Base-by-base conservation (phyloP, 208 protist species). In the Trypanosoma melophagium region DNA sequence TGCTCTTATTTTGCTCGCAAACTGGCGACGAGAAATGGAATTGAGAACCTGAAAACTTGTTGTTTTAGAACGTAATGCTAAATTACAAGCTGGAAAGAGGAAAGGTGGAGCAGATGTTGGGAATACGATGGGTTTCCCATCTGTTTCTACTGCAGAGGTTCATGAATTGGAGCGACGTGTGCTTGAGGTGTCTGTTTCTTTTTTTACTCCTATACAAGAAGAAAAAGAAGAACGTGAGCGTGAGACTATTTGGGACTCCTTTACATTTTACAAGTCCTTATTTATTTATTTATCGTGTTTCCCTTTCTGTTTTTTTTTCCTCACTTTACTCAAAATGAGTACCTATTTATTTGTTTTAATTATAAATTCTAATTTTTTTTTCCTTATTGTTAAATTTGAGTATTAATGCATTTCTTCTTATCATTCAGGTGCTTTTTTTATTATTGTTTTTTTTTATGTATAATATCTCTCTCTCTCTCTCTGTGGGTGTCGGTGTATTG, bases 131-230 rank as follows among this genome's bases (percentile, higher is more conserved):
- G n/a, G 22, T 13, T 12, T 22, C 21, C 22, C 63, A 41, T 59
- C 2, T 31, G 2, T 3, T 19, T 13, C n/a, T n/a, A 14, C 19
- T 8, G 42, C 38, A 2, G 7, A 8, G 7, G 8, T 61, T 45
- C 44, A 69, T 31, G 63, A 45, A 40, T 47, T 50, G 24, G 63
- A 59, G 42, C 38, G 42, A 40, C 54, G 54, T 47, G 55, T 69
- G 28, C 45, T 69, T 12, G 54, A 69, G 51, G 63, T 72, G 25
- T 38, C 35, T 22, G 57, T 72, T 21, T 42, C n/a, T 21, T 52
- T 51, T 24, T 59, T 65, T 31, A 41, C 49, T 25, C 57, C 31
- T 54, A 24, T 62, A 16, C 54, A 42, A 52, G 47, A 49, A 4
- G 31, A 45, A 65, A 60, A 54, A 31, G 52, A 71, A 51, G 7